Evolutionary conservation across 371 early-diverging fungal genomes (phyloP).

Genomic region (Rhizopus stolonifer): DNA sequence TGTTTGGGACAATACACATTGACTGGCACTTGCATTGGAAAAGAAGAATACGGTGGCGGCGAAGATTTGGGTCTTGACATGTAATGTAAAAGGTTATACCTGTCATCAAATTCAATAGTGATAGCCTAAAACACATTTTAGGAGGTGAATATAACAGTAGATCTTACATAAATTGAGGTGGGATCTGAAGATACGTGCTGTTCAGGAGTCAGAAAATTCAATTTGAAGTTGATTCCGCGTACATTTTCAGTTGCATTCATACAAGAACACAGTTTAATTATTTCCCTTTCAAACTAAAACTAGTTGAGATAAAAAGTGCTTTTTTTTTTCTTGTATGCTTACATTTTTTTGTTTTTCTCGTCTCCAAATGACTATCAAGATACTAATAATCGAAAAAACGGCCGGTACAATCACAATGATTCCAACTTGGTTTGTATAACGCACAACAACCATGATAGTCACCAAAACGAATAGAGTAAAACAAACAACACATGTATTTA

Average conservation of each 20-base stretch:
- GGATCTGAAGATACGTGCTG: constrained; percentile 17
- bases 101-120: constrained; percentile 43
- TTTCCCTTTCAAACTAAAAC: constrained; percentile 33
- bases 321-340: background rate
- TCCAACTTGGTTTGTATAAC: constrained; percentile 30
- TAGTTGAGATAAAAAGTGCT: background rate
- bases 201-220: constrained; percentile 31
- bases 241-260: constrained; percentile 54
- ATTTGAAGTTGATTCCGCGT: constrained; percentile 43
- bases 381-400: constrained; percentile 20
- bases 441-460: constrained; percentile 24
- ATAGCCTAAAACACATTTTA: constrained; percentile 27
- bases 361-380: constrained; percentile 27
- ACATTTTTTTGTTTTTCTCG: constrained; percentile 28
- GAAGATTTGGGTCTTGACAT: constrained; percentile 23
- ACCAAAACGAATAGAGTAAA: constrained; percentile 15
- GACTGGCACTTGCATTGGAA: background rate
- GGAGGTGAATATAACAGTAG: background rate
- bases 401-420: constrained; percentile 28
- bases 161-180: constrained; percentile 30
- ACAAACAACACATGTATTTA: constrained; percentile 12
- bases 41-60: constrained; percentile 26
- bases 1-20: background rate
- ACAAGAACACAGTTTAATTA: constrained; percentile 38
- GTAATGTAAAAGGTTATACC: constrained; percentile 42